Percentiles rank a stretch among this genome's conserved stretches.
phyloP scores from a whole-genome alignment of 2,329 filamentous ascomycete species.

The Paraphaeosphaeria sporulosa region DNA sequence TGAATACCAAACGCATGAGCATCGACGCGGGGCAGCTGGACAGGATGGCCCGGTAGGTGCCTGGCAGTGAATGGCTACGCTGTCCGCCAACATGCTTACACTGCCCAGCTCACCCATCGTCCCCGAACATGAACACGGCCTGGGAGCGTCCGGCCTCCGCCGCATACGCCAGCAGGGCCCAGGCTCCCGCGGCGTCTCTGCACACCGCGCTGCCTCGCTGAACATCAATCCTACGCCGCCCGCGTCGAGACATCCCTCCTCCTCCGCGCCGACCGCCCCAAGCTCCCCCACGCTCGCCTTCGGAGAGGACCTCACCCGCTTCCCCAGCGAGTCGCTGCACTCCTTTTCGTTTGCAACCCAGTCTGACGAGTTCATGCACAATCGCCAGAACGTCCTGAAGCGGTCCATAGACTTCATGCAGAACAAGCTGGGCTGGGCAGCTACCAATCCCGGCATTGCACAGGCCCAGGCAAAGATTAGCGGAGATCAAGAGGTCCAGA shows the following conservation, averaged over 20 bases:
- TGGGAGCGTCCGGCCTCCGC: conserved; percentile 85
- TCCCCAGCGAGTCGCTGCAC: conserved; percentile 94
- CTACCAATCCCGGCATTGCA: conserved; percentile 76
- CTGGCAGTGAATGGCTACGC: conserved; percentile 14
- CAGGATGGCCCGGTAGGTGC: conserved; percentile 74
- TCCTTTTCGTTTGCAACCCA: conserved; percentile 98
- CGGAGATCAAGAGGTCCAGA: conserved; percentile 86
- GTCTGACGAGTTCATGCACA: conserved; percentile 90
- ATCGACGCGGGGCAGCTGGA: conserved; percentile 77
- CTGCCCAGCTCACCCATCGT: conserved; percentile 76
- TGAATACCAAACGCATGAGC: conserved; percentile 74
- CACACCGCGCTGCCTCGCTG: conserved; percentile 74
- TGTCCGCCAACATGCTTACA: conserved; percentile 16
- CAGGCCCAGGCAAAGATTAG: conserved; percentile 83
- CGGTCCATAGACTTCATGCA: conserved; percentile 96
- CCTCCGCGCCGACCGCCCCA: conserved; percentile 67
- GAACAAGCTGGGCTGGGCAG: conserved; percentile 84
- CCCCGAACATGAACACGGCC: conserved; percentile 84
- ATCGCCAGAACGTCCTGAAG: conserved; percentile 90
- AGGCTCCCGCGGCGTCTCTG: conserved; percentile 67
- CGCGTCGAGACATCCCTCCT: conserved; percentile 56
- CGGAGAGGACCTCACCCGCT: conserved; percentile 87
- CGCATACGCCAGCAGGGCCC: conserved; percentile 86
- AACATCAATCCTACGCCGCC: conserved; percentile 71
- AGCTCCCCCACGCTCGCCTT: conserved; percentile 73